These are phyloP conservation scores for Athelia psychrophila DNA, from an alignment of 1,284 basidiomycete species.

Conservation along the genomic window DNA sequence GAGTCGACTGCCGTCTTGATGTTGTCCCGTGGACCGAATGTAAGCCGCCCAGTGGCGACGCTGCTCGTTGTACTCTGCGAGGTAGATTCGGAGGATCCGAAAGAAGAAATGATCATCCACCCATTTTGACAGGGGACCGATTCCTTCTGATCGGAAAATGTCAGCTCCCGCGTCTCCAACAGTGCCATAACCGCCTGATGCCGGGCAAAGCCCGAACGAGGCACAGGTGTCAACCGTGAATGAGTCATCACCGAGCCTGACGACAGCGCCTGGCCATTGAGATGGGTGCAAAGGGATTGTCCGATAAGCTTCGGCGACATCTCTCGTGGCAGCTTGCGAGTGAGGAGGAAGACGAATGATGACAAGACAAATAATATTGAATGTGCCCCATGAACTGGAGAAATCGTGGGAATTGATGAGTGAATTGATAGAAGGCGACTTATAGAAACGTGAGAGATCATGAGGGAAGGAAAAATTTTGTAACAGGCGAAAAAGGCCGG, in stretches of 20 bases:
- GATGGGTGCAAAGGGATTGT: slow-evolving; percentile 28
- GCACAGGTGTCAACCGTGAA: slow-evolving; percentile 25
- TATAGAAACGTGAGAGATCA: no score
- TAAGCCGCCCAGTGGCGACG: slow-evolving; percentile 1
- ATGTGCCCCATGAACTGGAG: no score
- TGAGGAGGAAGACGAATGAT: no score
- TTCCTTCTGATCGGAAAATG: slow-evolving; percentile 22
- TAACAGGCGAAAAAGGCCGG: no score
- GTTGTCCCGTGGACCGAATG: slow-evolving; percentile 7
- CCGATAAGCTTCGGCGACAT: neutral
- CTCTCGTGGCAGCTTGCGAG: neutral
- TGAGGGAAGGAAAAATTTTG: no score
- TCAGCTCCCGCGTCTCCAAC: slow-evolving; percentile 26
- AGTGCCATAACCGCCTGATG: slow-evolving; percentile 25
- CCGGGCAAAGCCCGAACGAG: slow-evolving; percentile 29
- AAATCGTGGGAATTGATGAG: no score
- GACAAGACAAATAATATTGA: no score
- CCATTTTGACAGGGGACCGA: slow-evolving; percentile 36
- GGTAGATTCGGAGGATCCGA: slow-evolving; percentile 14
- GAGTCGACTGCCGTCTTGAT: slow-evolving; percentile 20
- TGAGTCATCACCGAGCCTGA: slow-evolving; percentile 16
- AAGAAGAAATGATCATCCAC: slow-evolving; percentile 40
- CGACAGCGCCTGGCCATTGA: slow-evolving; percentile 32
- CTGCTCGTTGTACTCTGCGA: slow-evolving; percentile 19
- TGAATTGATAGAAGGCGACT: no score